These are phyloP conservation scores for Candolleomyces eurysporus DNA, from an alignment of 768 basidiomycete genomes.

Conservation along the genomic window DNA sequence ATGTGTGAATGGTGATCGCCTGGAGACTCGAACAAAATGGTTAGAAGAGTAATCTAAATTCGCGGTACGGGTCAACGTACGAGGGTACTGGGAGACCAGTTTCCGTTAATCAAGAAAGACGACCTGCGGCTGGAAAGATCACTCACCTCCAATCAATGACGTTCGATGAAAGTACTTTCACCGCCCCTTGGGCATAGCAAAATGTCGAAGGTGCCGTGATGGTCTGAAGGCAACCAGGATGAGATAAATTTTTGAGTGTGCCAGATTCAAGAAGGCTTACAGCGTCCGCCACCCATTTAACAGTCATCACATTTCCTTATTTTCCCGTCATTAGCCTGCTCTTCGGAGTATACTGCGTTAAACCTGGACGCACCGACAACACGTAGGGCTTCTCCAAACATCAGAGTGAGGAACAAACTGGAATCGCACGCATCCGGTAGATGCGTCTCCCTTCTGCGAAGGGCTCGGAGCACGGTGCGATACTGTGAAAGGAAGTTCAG, in stretches of 20 bases:
- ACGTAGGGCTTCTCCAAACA: conserved; percentile 5
- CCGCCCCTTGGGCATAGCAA: neutral
- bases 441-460: no score
- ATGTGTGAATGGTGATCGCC: conserved; percentile 10
- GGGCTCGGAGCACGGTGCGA: neutral
- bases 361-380: neutral
- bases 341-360: neutral
- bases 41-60: neutral
- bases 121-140: neutral
- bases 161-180: neutral
- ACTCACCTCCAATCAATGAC: conserved; percentile 1
- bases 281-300: neutral
- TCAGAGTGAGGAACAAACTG: conserved; percentile 5
- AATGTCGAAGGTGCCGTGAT: neutral
- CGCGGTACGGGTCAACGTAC: neutral
- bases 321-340: neutral
- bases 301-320: neutral
- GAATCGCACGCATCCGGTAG: conserved; percentile 3
- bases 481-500: neutral
- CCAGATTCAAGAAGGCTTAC: neutral
- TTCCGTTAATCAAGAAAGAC: neutral
- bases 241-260: neutral
- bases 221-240: neutral
- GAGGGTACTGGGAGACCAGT: neutral
- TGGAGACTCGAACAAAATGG: neutral